Evolutionary conservation across 106 monocot genomes (phyloP).

Genomic region (Posidonia australis): DNA sequence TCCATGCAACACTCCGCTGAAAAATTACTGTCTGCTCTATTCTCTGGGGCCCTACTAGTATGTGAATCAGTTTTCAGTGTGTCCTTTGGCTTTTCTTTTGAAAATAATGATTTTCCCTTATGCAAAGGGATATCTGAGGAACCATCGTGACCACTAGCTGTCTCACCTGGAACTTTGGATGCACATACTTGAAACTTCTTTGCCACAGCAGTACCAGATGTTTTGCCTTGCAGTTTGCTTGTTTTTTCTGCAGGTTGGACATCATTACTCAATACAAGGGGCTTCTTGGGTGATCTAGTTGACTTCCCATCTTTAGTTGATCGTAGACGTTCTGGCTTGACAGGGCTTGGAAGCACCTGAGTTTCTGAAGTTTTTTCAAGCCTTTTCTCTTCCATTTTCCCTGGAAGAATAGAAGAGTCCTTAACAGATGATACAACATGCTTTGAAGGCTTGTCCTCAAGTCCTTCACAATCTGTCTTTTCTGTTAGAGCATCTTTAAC

Average conservation of each 20-base stretch:
- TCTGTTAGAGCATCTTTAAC: constrained; percentile 13
- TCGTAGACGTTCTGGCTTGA: constrained; percentile 19
- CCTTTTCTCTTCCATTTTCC: constrained; percentile 17
- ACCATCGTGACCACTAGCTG: constrained; percentile 12
- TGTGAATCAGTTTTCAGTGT: constrained; percentile 27
- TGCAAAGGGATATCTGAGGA: constrained; percentile 12
- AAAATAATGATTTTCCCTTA: constrained; percentile 28
- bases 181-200: constrained; percentile 31
- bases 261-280: constrained; percentile 9
- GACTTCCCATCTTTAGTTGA: constrained; percentile 17
- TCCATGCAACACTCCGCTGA: constrained; percentile 37
- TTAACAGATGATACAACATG: background rate
- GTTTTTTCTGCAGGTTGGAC: constrained; percentile 24
- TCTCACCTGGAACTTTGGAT: constrained; percentile 22
- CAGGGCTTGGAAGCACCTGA: constrained; percentile 12
- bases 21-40: constrained; percentile 46
- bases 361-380: constrained; percentile 8
- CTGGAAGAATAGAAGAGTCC: constrained; percentile 1
- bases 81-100: constrained; percentile 34
- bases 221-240: constrained; percentile 17
- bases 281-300: constrained; percentile 16
- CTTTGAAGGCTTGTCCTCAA: constrained; percentile 13
- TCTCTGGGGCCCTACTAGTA: constrained; percentile 19
- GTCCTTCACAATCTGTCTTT: constrained; percentile 18
- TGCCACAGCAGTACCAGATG: constrained; percentile 6